Percentiles rank a stretch among this genome's conserved stretches.
These are phyloP conservation scores for Corynascus novoguineensis DNA, from an alignment of 495 filamentous ascomycete species.

Conservation along the genomic window DNA sequence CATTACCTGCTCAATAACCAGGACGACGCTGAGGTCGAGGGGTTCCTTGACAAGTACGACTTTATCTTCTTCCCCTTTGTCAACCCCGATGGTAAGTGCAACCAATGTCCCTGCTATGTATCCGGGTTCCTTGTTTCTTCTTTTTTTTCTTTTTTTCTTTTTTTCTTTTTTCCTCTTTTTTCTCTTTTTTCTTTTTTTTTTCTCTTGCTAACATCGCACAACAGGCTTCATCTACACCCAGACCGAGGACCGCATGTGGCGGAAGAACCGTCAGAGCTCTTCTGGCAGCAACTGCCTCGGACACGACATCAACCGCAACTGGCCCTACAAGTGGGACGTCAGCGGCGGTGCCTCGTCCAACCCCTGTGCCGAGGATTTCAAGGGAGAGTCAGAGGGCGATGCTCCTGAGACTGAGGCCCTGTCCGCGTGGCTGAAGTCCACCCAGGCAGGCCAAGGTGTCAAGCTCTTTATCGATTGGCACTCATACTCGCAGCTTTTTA, in stretches of 20 bases:
- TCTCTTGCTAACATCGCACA: neutral
- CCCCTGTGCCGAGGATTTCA: constrained; percentile 52
- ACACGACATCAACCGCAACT: constrained; percentile 62
- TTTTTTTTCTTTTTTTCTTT: too few species aligned
- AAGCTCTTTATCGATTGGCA: constrained; percentile 60
- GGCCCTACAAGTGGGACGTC: constrained; percentile 49
- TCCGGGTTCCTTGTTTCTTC: too few species aligned
- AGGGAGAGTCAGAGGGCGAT: constrained; percentile 42
- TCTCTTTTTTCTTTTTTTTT: too few species aligned
- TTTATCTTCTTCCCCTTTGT: constrained; percentile 59
- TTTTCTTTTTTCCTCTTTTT: too few species aligned
- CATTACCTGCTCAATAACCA: constrained; percentile 50
- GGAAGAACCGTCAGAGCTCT: constrained; percentile 55
- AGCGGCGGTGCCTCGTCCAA: constrained; percentile 47
- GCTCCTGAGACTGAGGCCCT: constrained; percentile 49
- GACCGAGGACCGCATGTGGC: constrained; percentile 54
- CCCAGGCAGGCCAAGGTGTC: constrained; percentile 42
- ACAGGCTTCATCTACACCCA: constrained; percentile 58
- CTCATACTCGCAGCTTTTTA: constrained; percentile 48
- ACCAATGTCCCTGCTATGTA: too few species aligned
- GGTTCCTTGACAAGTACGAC: constrained; percentile 54
- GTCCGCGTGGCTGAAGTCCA: constrained; percentile 30
- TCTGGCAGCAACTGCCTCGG: constrained; percentile 46
- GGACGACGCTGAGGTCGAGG: constrained; percentile 35
- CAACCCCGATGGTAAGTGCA: constrained; percentile 52